Conservation (phyloP, 495 filamentous ascomycete species). For the Penicillium antarcticum region DNA sequence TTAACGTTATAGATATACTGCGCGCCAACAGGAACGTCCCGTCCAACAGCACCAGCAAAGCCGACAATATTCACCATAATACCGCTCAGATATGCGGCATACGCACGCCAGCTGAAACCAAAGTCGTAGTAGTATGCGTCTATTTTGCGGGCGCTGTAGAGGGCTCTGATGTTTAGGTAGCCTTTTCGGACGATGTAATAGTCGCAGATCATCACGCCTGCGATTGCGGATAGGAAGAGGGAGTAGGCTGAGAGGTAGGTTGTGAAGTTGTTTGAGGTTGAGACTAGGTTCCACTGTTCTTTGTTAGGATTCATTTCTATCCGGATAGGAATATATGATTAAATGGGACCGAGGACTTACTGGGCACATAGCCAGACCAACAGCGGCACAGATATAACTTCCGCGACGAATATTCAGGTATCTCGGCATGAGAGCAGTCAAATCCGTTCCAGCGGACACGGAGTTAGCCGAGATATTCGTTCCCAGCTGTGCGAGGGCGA, state of each 20-base stretch:
- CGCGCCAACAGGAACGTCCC: slow-evolving; percentile 69
- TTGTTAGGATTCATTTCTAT: too few species aligned
- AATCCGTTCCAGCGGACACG: slow-evolving; percentile 83
- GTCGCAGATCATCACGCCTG: slow-evolving; percentile 84
- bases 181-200: slow-evolving; percentile 88
- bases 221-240: slow-evolving; percentile 92
- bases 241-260: slow-evolving; percentile 92
- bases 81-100: slow-evolving; percentile 77
- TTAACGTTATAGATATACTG: slow-evolving; percentile 88
- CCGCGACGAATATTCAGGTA: slow-evolving; percentile 88
- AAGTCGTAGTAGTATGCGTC: slow-evolving; percentile 70
- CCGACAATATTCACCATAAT: slow-evolving; percentile 93
- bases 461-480: slow-evolving; percentile 95
- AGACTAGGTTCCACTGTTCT: slow-evolving; percentile 69
- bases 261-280: slow-evolving; percentile 81
- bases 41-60: slow-evolving; percentile 79
- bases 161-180: slow-evolving; percentile 72
- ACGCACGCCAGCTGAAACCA: slow-evolving; percentile 81
- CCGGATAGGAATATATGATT: too few species aligned
- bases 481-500: slow-evolving; percentile 82
- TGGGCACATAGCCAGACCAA: slow-evolving; percentile 87
- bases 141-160: slow-evolving; percentile 68
- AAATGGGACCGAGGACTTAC: slow-evolving; percentile 26
- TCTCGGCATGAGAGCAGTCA: slow-evolving; percentile 85
- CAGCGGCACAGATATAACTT: slow-evolving; percentile 79